Percentiles rank a stretch among this genome's conserved stretches.
phyloP scores from a whole-genome alignment of 768 basidiomycete species.

The Saitozyma sp. region DNA sequence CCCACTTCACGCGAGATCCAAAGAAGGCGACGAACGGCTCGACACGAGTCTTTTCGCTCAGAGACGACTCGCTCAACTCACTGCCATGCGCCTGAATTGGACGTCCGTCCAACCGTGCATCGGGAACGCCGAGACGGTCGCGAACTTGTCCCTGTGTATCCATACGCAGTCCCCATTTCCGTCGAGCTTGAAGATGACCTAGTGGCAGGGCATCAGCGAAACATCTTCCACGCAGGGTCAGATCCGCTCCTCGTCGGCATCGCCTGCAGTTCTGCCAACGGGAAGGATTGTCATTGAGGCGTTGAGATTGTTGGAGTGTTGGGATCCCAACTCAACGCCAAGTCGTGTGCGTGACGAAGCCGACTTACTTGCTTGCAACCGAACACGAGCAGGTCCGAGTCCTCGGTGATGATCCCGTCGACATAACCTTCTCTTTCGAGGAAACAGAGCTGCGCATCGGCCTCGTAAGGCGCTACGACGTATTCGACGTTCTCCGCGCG shows the following conservation, averaged over 20 bases:
- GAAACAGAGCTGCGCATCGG: constrained; percentile 93
- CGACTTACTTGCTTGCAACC: constrained; percentile 75
- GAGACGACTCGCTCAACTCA: constrained; percentile 31
- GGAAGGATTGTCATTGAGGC: too few relatives aligned
- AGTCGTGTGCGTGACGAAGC: background rate
- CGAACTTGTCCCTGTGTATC: constrained; percentile 53
- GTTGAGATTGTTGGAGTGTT: too few relatives aligned
- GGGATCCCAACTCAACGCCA: too few relatives aligned
- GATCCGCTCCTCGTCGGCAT: background rate
- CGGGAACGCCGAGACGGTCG: constrained; percentile 64
- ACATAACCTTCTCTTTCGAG: constrained; percentile 79
- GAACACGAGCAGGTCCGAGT: constrained; percentile 95
- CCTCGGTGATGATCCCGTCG: constrained; percentile 92
- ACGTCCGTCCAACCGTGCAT: constrained; percentile 84
- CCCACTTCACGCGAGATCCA: too few relatives aligned
- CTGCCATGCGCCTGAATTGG: constrained; percentile 88
- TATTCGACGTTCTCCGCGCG: constrained; percentile 76
- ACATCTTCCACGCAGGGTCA: background rate
- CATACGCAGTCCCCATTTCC: constrained; percentile 54
- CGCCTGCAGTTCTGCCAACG: too few relatives aligned
- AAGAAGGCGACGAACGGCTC: too few relatives aligned
- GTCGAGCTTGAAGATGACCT: constrained; percentile 85
- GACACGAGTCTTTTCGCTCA: constrained; percentile 2
- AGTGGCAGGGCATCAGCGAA: background rate
- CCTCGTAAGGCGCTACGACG: constrained; percentile 96